A percentile compares a stretch with the other conserved stretches of the same genome.
phyloP scores from a whole-genome alignment of 2,329 filamentous ascomycete genomes.

The Pestalotiopsis sp. region DNA sequence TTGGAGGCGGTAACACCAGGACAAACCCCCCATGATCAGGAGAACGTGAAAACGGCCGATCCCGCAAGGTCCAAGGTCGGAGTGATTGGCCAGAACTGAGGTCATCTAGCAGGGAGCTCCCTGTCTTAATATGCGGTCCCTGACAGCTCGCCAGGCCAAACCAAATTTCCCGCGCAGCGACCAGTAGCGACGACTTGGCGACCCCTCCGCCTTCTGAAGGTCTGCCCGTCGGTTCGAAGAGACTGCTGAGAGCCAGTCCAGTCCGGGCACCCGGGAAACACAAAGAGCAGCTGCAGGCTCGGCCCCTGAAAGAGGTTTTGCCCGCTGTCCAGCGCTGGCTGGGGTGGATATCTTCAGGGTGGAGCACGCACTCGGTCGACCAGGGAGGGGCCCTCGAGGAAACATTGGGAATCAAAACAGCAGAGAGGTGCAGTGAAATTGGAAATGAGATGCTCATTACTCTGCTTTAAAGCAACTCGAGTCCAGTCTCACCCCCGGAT shows the following conservation, averaged over 20 bases:
- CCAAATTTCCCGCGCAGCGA: slow-evolving; percentile 12
- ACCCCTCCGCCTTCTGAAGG: background rate
- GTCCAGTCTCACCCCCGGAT: background rate
- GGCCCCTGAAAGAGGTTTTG: slow-evolving; percentile 5
- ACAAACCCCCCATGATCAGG: background rate
- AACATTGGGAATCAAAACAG: slow-evolving; percentile 25
- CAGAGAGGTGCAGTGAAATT: slow-evolving; percentile 10
- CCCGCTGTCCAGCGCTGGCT: background rate
- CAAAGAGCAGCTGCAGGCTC: background rate
- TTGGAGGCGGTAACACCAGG: background rate
- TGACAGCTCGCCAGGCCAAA: slow-evolving; percentile 7
- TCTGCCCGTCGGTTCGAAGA: background rate
- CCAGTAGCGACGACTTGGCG: background rate
- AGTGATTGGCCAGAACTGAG: background rate
- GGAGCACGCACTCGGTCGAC: slow-evolving; percentile 20
- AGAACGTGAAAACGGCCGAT: background rate
- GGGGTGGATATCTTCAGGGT: slow-evolving; percentile 10
- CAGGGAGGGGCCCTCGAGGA: slow-evolving; percentile 20
- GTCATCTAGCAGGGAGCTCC: slow-evolving; percentile 4
- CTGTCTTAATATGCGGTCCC: slow-evolving; percentile 8
- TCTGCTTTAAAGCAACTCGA: slow-evolving; percentile 24
- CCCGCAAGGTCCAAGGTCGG: background rate
- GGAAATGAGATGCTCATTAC: slow-evolving; percentile 24
- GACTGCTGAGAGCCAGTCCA: background rate
- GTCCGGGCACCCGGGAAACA: background rate